Evolutionary conservation across 2,329 filamentous ascomycete species (phyloP), one percentile per base, ranked within the genome.

Genomic region (Xylariaceae sp.): DNA sequence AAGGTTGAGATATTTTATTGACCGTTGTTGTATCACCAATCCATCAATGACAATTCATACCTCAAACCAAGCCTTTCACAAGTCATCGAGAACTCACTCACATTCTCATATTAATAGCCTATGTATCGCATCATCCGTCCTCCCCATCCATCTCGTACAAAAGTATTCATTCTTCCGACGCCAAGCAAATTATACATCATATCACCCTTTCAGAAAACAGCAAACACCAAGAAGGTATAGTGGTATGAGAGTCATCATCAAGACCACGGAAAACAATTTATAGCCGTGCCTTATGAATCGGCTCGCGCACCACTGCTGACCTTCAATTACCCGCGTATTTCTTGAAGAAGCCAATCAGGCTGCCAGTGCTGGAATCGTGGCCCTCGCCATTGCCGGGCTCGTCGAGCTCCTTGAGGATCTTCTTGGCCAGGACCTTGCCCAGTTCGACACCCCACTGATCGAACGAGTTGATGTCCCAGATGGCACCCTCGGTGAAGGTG

Each of bases 401-500:
- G 51, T 96, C 88, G 43, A 98, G 76, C 74, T 98, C 92, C 58
- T 67, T 66, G 55, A 87, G 82, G 50, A 89, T 88, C 71, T 88
- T 89, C 81, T 90, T 97, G 46, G 92, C 92, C 51, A 98, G 72
- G 28, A 84, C 81, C 83, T 98, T 98, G 65, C 92, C 92, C 47
- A 98, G 73, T 75, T 98, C 92, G 31, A 98, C 92, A 69, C 92
- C 92, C 92, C 92, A 98, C 74, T 98, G 92, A 70, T 98, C 92
- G 62, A 97, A 98, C 59, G 83, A 88, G 79, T 98, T 98, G 74
- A 98, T 95, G 71, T 97, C 94, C 92, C 92, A 98, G 62, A 98
- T 75, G 36, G 89, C 90, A 57, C 92, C 92, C 71, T 98, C 92
- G 26, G 87, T 94, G 67, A 98, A 98, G 40, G 92, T 97, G 46